These are phyloP conservation scores for Nymphaea colorata DNA, from an alignment of 164 flowering plant genomes.

Conservation along the genomic window DNA sequence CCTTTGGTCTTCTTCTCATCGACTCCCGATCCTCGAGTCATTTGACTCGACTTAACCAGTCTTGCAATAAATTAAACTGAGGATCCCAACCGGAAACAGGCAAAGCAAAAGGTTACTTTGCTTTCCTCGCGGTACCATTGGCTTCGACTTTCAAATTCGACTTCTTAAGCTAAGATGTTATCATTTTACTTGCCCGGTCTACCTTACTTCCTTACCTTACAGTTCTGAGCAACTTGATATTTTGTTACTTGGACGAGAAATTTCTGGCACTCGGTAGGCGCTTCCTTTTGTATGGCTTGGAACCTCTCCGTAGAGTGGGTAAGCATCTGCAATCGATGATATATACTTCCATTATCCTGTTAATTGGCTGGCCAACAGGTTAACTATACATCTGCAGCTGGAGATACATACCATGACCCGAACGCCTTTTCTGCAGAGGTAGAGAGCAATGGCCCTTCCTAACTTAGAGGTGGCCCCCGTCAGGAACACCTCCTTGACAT, in stretches of 20 bases:
- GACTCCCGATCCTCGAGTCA: too few species aligned
- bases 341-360: background rate
- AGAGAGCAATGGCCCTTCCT: conserved; percentile 92
- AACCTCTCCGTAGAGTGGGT: conserved; percentile 78
- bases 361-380: background rate
- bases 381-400: too few species aligned
- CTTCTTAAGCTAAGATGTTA: too few species aligned
- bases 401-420: conserved; percentile 50
- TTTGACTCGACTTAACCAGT: too few species aligned
- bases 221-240: conserved; percentile 66
- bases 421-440: conserved; percentile 51
- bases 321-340: conserved; percentile 48
- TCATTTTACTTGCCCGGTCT: too few species aligned
- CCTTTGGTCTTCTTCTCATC: too few species aligned
- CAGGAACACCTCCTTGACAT: conserved; percentile 63
- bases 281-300: conserved; percentile 66
- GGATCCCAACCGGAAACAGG: too few species aligned
- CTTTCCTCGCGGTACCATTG: too few species aligned
- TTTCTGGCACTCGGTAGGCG: conserved; percentile 45
- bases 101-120: too few species aligned
- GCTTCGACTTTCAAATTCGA: too few species aligned
- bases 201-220: conserved; percentile 37
- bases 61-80: too few species aligned
- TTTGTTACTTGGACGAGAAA: conserved; percentile 81
- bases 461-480: conserved; percentile 98